A percentile compares a stretch with the other conserved stretches of the same genome.
Evolutionary conservation across 78 protist genomes (phyloP).

Genomic region (Dictyostelium citrinum): DNA sequence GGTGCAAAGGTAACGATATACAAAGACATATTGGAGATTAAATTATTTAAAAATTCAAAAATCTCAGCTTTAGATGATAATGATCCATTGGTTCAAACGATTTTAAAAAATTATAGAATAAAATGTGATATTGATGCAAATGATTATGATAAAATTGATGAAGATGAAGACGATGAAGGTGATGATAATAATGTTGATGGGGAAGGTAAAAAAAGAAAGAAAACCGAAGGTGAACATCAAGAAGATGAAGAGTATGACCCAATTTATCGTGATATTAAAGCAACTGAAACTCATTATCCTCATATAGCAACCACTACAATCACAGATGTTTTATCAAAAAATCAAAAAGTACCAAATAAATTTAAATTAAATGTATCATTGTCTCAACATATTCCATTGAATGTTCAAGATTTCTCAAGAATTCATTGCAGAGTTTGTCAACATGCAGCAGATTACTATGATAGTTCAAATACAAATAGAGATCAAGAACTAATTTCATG

Average conservation of each 20-base stretch:
- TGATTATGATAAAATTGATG: not conserved
- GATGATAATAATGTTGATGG: not conserved
- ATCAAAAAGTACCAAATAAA: conserved; percentile 21
- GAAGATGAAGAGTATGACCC: not conserved
- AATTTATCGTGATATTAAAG: not conserved
- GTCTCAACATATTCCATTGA: conserved; percentile 24
- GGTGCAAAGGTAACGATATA: not conserved
- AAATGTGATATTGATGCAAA: not conserved
- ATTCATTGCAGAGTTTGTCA: conserved; percentile 11
- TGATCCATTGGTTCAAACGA: not conserved
- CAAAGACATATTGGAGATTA: not conserved
- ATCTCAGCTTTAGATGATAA: not conserved
- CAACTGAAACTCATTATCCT: conserved; percentile 27
- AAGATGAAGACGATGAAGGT: not conserved
- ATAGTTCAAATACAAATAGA: not conserved
- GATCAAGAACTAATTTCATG: not conserved
- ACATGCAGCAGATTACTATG: not conserved
- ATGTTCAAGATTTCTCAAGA: conserved; percentile 5
- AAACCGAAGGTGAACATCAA: not conserved
- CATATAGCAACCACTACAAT: not conserved
- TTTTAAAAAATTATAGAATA: not conserved
- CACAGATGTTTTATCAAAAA: not conserved
- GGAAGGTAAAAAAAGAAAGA: not conserved
- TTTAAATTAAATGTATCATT: not conserved
- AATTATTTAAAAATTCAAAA: not conserved